Evolutionary conservation across 176 grass and related monocot species (phyloP), one percentile per base, ranked within the genome.

Genomic region (Tillandsia leiboldiana): DNA sequence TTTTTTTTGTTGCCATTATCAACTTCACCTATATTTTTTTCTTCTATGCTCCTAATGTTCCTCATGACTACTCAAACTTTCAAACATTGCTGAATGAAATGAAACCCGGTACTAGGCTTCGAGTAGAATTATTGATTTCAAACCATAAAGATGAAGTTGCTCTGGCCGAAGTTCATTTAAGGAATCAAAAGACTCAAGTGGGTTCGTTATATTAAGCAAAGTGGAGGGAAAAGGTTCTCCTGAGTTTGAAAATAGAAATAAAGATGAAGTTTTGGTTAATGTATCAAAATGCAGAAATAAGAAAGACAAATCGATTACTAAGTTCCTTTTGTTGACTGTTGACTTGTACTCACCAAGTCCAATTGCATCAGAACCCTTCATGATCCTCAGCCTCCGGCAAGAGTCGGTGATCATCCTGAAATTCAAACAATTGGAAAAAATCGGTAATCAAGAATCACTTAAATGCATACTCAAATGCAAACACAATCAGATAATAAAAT

Each of bases 321-420:
- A 13, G 15, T 28, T 52, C 1, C 26, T 29, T 18, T 47, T 9
- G 29, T 33, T 5, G 29, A 33, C 29, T 5, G 3, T 42, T 67
- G 48, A 73, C 47, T 33, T 15, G 8, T 57, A 69, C 79, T 69
- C 75, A 93, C 90, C 90, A 81, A 93, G 90, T 77, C 90, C 90
- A 76, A 89, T 86, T 18, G 86, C 86, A 76, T 93, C 90, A 18
- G 90, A 83, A 57, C 90, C 83, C 66, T 93, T 93, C 90, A 93
- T 93, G 51, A 93, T 86, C 83, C 85, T 88, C 24, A 93, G 71
- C 80, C 84, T 88, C 53, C 79, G 77, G 74, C 90, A 93, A 33
- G 85, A 79, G 64, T 88, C 80, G 1, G 78, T 80, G 73, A 93
- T 89, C 90, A 93, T 93, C 83, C 90, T 94, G 68, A 23, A 75